A percentile compares a stretch with the other conserved stretches of the same genome.
These are phyloP conservation scores for Plasmodium berghei DNA, from an alignment of 169 alveolate genomes.

Conservation along the genomic window DNA sequence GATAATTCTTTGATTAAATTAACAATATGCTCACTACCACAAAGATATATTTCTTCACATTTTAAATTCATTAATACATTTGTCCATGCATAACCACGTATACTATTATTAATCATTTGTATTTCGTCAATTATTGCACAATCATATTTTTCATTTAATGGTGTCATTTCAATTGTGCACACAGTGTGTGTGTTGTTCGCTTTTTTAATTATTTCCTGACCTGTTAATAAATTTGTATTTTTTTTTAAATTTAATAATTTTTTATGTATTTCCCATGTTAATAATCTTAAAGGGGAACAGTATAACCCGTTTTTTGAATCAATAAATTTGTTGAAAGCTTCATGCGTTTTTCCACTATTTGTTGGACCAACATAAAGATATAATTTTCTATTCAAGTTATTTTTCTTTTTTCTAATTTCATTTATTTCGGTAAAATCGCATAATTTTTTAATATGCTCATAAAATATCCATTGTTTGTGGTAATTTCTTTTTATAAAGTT, in stretches of 20 bases:
- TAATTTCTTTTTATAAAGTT: conserved; percentile 40
- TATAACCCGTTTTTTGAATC: conserved; percentile 91
- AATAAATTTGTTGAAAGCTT: conserved; percentile 87
- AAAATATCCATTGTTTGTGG: conserved; percentile 67
- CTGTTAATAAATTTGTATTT: conserved; percentile 89
- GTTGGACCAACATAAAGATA: conserved; percentile 94
- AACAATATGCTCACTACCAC: conserved; percentile 66
- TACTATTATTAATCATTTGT: conserved; percentile 90
- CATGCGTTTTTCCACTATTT: conserved; percentile 93
- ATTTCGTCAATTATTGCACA: conserved; percentile 94
- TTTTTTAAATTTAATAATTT: conserved; percentile 83
- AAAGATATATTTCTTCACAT: conserved; percentile 73
- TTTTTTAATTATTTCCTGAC: conserved; percentile 86
- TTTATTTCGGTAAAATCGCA: conserved; percentile 56
- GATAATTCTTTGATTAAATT: conserved; percentile 32
- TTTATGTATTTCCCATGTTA: conserved; percentile 93
- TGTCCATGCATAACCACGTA: conserved; percentile 95
- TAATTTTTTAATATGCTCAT: conserved; percentile 41
- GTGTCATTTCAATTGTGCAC: conserved; percentile 93
- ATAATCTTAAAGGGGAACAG: conserved; percentile 93
- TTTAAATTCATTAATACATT: conserved; percentile 90
- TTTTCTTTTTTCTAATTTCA: conserved; percentile 40
- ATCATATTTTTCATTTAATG: conserved; percentile 84
- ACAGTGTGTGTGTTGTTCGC: conserved; percentile 84
- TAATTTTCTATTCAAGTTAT: conserved; percentile 81